phyloP scores from a whole-genome alignment of 495 filamentous ascomycete species.

The Talaromyces proteolyticus region DNA sequence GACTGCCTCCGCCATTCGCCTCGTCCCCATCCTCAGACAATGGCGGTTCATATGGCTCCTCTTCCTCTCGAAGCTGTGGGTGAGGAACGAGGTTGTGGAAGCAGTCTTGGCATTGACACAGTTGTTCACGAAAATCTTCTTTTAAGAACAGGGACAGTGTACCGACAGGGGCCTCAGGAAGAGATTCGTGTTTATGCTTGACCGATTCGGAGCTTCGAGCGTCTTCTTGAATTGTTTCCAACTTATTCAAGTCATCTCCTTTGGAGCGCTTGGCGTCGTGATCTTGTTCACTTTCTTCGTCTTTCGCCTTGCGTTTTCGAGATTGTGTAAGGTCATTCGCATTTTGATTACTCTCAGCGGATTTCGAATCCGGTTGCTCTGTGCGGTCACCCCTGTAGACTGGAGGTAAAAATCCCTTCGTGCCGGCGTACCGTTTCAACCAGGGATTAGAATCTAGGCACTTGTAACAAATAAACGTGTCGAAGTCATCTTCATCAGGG shows the following conservation, averaged over 20 bases:
- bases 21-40: constrained; percentile 54
- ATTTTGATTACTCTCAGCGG: neutral
- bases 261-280: constrained; percentile 56
- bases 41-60: constrained; percentile 87
- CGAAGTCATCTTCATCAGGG: constrained; percentile 81
- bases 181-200: constrained; percentile 37
- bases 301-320: constrained; percentile 76
- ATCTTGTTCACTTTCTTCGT: constrained; percentile 34
- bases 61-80: constrained; percentile 83
- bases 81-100: constrained; percentile 65
- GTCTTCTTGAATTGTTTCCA: constrained; percentile 16
- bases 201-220: constrained; percentile 10
- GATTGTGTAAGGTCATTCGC: constrained; percentile 11
- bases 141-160: constrained; percentile 77
- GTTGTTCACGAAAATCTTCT: constrained; percentile 63
- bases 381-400: constrained; percentile 42
- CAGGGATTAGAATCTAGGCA: constrained; percentile 85
- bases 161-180: constrained; percentile 43
- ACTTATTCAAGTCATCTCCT: constrained; percentile 25
- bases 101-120: constrained; percentile 76
- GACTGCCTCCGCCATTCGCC: constrained; percentile 41
- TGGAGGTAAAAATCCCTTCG: constrained; percentile 71
- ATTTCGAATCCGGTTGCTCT: constrained; percentile 5
- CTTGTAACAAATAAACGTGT: constrained; percentile 87
- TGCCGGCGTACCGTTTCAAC: constrained; percentile 87